Conservation (phyloP, 495 filamentous ascomycete species). For the Aspergillus haitiensis region DNA sequence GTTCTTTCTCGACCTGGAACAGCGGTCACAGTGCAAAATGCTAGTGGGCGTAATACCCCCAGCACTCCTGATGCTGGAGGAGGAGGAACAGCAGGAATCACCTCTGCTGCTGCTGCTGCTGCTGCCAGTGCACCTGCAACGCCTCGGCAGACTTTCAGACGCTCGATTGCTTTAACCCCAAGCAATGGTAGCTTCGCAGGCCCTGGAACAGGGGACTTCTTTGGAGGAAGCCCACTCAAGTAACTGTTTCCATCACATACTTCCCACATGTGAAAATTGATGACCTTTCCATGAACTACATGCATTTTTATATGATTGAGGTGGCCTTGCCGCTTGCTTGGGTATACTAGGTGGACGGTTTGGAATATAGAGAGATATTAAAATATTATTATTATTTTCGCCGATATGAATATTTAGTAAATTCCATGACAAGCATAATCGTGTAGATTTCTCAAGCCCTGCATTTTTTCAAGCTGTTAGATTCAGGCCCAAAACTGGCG, state of each 20-base stretch:
- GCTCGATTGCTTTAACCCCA: slow-evolving; percentile 48
- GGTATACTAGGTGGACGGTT: neutral
- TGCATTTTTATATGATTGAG: neutral
- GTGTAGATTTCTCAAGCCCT: too few relatives aligned
- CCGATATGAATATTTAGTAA: neutral
- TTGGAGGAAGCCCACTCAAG: slow-evolving; percentile 46
- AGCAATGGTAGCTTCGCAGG: slow-evolving; percentile 49
- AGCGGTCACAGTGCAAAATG: slow-evolving; percentile 45
- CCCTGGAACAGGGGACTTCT: slow-evolving; percentile 44
- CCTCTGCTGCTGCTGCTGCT: slow-evolving; percentile 31
- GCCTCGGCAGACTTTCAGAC: slow-evolving; percentile 47
- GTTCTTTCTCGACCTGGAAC: slow-evolving; percentile 49
- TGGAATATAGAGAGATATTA: neutral
- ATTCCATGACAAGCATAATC: neutral
- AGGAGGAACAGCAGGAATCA: slow-evolving; percentile 3
- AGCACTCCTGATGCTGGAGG: slow-evolving; percentile 36
- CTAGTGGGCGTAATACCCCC: slow-evolving; percentile 48
- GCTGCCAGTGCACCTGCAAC: slow-evolving; percentile 42
- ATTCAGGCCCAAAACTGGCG: neutral
- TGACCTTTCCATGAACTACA: slow-evolving; percentile 4
- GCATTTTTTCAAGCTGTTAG: neutral
- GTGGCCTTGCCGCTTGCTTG: neutral
- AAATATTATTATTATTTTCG: neutral
- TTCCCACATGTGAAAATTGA: neutral
- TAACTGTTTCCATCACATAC: slow-evolving; percentile 18